phyloP scores from a whole-genome alignment of 2,329 filamentous ascomycete genomes.

The Mycosphaerella sp. region DNA sequence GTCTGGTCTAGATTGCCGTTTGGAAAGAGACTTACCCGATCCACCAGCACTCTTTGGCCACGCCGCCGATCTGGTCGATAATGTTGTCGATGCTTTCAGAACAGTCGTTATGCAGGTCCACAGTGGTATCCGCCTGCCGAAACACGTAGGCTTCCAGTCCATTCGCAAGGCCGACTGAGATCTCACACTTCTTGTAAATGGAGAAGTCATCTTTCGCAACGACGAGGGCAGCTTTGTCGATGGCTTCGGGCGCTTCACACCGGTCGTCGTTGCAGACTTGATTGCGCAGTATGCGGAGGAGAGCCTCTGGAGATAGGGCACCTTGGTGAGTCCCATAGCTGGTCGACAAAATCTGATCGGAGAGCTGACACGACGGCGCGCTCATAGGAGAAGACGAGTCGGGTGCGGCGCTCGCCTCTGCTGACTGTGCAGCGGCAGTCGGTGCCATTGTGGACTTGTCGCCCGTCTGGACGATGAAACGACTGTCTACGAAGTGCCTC shows the following conservation, averaged over 20 bases:
- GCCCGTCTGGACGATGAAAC: background rate
- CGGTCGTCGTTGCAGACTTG: conserved; percentile 11
- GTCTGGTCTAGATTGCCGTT: background rate
- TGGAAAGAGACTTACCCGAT: conserved; percentile 5
- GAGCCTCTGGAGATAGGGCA: conserved; percentile 9
- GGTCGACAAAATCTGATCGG: conserved; percentile 8
- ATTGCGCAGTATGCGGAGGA: conserved; percentile 8
- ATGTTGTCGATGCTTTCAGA: conserved; percentile 9
- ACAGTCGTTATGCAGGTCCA: conserved; percentile 10
- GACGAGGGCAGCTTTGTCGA: conserved; percentile 7
- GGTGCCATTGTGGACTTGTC: background rate
- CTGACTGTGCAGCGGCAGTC: background rate
- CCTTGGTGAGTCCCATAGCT: conserved; percentile 13
- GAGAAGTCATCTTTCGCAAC: conserved; percentile 12
- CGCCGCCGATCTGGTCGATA: conserved; percentile 7
- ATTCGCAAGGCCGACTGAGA: conserved; percentile 12
- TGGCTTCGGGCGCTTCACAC: conserved; percentile 8
- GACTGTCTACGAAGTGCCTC: background rate
- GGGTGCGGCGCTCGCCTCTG: background rate
- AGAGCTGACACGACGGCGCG: conserved; percentile 8
- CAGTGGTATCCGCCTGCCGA: conserved; percentile 8
- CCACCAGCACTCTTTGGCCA: conserved; percentile 12
- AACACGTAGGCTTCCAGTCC: conserved; percentile 13
- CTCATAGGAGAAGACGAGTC: background rate
- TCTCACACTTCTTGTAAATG: conserved; percentile 14